A percentile compares a stretch with the other conserved stretches of the same genome.
Evolutionary conservation across 345 rosid species (phyloP).

Genomic region (Ricinus communis): DNA sequence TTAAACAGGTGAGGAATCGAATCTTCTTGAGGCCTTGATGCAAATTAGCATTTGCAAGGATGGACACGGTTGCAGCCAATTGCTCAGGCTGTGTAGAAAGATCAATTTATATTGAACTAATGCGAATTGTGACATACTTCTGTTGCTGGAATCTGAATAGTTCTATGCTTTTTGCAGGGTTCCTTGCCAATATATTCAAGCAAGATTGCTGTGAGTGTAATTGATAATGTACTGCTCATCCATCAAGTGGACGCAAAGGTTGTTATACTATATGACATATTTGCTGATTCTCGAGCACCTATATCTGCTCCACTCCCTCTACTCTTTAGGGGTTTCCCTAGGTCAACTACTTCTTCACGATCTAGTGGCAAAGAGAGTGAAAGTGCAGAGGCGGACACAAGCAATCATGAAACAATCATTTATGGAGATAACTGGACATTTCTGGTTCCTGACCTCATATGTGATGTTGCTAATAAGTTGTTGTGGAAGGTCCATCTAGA

Average conservation of each 20-base stretch:
- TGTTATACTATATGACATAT: conserved; percentile 88
- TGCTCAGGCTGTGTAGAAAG: not conserved
- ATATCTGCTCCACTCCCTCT: conserved; percentile 98
- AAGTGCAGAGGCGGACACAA: conserved; percentile 48
- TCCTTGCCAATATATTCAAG: conserved; percentile 92
- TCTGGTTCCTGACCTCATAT: conserved; percentile 85
- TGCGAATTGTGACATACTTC: not conserved
- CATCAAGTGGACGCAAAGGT: conserved; percentile 99
- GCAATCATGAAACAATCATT: conserved; percentile 51
- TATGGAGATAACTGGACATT: conserved; percentile 93
- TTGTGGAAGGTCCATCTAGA: conserved; percentile 92
- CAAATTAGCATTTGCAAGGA: not conserved
- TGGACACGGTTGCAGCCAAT: not conserved
- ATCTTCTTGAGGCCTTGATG: not conserved
- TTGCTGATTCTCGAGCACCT: conserved; percentile 89
- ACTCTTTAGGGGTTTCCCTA: conserved; percentile 65
- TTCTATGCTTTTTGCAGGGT: conserved; percentile 52
- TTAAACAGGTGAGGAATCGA: not conserved
- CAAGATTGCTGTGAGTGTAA: conserved; percentile 80
- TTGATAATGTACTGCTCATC: conserved; percentile 87
- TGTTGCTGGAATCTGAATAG: conserved; percentile 5
- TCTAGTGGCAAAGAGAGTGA: conserved; percentile 50
- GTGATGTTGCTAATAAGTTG: conserved; percentile 64
- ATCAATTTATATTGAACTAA: not conserved
- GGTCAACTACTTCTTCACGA: conserved; percentile 50